These are phyloP conservation scores for Aspergillus sparsus DNA, from an alignment of 495 filamentous ascomycete species.

Conservation along the genomic window DNA sequence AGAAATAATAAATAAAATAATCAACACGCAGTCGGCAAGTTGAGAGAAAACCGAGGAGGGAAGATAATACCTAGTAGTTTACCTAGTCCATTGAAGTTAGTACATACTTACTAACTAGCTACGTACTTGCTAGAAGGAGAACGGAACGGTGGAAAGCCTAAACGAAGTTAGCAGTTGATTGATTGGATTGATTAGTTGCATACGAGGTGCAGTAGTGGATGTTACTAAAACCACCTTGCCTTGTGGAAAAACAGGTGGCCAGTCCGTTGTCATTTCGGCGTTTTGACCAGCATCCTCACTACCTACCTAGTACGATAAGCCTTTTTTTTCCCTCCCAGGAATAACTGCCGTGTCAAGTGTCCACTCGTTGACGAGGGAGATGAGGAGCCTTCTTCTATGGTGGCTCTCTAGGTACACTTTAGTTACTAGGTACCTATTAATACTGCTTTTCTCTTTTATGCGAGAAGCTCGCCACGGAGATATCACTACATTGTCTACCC, in stretches of 20 bases:
- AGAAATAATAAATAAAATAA: no score
- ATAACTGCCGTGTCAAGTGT: neutral
- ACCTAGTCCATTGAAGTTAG: no score
- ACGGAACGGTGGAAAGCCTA: neutral
- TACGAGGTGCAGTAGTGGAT: slow-evolving; percentile 22
- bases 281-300: no score
- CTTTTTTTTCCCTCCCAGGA: neutral
- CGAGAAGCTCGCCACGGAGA: no score
- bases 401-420: neutral
- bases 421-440: no score
- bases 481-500: no score
- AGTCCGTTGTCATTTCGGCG: neutral
- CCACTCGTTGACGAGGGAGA: neutral
- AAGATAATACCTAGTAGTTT: no score
- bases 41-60: no score
- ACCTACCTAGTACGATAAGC: neutral
- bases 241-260: slow-evolving; percentile 16
- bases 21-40: no score
- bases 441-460: no score
- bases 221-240: slow-evolving; percentile 10
- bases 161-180: slow-evolving; percentile 9
- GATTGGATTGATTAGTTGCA: slow-evolving; percentile 23
- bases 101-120: neutral
- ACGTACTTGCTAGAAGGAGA: neutral
- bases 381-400: no score